Evolutionary conservation across 163 green algal genomes (phyloP).

Genomic region (Scenedesmus sp.): DNA sequence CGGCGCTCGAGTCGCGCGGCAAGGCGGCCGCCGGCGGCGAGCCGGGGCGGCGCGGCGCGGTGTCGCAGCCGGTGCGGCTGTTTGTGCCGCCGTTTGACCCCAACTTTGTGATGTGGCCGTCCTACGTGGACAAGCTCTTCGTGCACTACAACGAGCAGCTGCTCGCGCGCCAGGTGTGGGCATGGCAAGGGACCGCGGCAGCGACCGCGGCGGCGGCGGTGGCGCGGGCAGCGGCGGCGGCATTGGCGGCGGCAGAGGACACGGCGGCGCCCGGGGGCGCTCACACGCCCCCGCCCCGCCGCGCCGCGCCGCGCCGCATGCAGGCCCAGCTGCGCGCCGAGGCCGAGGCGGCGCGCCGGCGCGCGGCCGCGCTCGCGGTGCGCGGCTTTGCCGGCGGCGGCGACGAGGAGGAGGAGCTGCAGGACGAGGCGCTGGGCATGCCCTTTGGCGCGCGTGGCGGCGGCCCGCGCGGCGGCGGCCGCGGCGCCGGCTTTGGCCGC

Average conservation of each 20-base stretch:
- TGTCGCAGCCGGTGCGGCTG: conserved; percentile 49
- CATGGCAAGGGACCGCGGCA: no score
- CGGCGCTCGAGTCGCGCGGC: conserved; percentile 8
- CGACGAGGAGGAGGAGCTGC: conserved; percentile 13
- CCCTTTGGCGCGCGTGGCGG: not conserved
- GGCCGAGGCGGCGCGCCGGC: conserved; percentile 1
- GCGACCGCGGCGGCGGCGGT: no score
- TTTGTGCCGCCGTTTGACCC: conserved; percentile 59
- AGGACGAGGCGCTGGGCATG: not conserved
- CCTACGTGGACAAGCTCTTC: conserved; percentile 49
- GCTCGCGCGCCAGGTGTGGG: conserved; percentile 31
- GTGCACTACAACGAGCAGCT: conserved; percentile 53
- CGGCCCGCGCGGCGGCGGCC: not conserved
- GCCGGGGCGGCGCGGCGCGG: not conserved
- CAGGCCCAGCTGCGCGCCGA: conserved; percentile 26
- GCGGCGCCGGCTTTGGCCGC: not conserved
- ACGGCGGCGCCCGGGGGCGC: no score
- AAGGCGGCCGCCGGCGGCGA: not conserved
- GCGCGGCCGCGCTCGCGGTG: conserved; percentile 10
- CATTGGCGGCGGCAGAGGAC: no score
- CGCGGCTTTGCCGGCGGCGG: not conserved
- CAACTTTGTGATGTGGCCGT: conserved; percentile 58
- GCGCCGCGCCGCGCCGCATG: not conserved
- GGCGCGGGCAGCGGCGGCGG: no score
- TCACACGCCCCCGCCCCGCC: no score